Percentiles rank a stretch among this genome's conserved stretches.
Conservation (phyloP, 106 monocot genomes). For the Dioscorea dumetorum region DNA sequence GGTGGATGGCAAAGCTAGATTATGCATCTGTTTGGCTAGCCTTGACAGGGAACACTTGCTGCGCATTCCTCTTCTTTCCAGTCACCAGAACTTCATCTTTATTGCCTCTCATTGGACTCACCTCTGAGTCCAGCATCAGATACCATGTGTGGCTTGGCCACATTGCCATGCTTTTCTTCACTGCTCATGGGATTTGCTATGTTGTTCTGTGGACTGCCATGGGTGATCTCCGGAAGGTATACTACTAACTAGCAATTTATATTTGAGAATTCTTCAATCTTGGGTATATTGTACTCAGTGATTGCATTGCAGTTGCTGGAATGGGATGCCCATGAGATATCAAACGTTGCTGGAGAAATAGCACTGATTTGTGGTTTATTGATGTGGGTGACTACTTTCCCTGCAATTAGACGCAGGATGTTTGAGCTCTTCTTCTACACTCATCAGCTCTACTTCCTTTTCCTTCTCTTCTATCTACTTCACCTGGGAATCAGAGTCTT, state of each 20-base stretch:
- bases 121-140: constrained; percentile 67
- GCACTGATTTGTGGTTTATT: constrained; percentile 44
- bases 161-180: constrained; percentile 52
- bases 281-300: no score
- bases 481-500: constrained; percentile 55
- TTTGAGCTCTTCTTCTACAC: constrained; percentile 92
- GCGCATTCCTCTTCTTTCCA: constrained; percentile 84
- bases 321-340: constrained; percentile 35
- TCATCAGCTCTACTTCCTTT: constrained; percentile 70
- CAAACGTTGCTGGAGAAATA: constrained; percentile 69
- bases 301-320: constrained; percentile 41
- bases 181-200: constrained; percentile 51
- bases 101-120: constrained; percentile 64
- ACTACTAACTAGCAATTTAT: background rate
- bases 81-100: constrained; percentile 54
- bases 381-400: constrained; percentile 63
- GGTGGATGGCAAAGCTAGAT: constrained; percentile 59
- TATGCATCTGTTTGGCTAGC: constrained; percentile 28
- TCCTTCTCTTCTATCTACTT: constrained; percentile 61
- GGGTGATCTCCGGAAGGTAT: constrained; percentile 32
- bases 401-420: constrained; percentile 52
- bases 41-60: constrained; percentile 38
- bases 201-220: constrained; percentile 47
- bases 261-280: background rate
- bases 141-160: constrained; percentile 92